These are phyloP conservation scores for Athelia sp. DNA, from an alignment of 1,284 basidiomycete species.

Conservation along the genomic window DNA sequence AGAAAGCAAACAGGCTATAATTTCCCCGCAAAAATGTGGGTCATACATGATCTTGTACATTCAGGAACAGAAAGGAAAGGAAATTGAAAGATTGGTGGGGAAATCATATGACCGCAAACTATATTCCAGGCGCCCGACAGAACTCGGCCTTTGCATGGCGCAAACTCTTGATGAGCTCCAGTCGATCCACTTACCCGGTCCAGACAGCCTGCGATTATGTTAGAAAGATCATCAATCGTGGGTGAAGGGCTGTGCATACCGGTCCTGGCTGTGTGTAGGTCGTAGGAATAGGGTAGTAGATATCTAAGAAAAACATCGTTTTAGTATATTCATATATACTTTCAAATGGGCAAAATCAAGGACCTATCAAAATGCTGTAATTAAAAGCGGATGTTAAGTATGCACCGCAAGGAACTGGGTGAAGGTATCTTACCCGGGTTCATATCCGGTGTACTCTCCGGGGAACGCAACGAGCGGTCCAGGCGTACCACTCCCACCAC, in stretches of 20 bases:
- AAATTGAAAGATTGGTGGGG: no score
- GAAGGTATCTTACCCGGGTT: no score
- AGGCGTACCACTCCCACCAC: constrained; percentile 34
- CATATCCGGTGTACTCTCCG: no score
- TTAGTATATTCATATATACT: not conserved
- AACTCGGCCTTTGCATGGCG: no score
- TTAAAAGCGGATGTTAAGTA: constrained; percentile 13
- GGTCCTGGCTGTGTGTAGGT: constrained; percentile 27
- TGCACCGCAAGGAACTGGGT: no score
- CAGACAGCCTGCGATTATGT: not conserved
- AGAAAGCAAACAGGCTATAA: no score
- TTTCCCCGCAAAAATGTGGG: no score
- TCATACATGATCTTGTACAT: no score
- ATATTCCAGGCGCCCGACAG: no score
- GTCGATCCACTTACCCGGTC: not conserved
- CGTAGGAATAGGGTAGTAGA: constrained; percentile 24
- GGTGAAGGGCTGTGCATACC: constrained; percentile 2
- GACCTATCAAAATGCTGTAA: constrained; percentile 22
- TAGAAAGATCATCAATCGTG: not conserved
- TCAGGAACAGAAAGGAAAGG: no score
- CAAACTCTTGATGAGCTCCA: no score
- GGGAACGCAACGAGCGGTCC: constrained; percentile 36
- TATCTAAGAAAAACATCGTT: constrained; percentile 11
- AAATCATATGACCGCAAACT: no score
- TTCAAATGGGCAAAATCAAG: not conserved